These are phyloP conservation scores for Incumbomyces delicatus DNA, from an alignment of 2,329 filamentous ascomycete species.

Conservation along the genomic window DNA sequence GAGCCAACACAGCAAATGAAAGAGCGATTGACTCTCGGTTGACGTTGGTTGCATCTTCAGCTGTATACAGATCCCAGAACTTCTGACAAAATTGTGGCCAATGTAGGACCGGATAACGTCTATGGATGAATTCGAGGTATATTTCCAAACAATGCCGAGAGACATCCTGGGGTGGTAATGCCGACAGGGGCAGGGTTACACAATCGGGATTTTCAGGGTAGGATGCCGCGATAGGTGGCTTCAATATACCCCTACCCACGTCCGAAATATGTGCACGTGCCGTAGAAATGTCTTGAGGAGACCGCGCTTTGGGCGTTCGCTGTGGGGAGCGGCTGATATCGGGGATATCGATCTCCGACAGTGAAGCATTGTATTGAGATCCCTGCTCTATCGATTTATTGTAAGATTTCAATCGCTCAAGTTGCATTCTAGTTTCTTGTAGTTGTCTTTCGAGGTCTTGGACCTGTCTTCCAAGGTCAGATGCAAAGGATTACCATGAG, in stretches of 20 bases:
- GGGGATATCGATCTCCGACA: conserved; percentile 48
- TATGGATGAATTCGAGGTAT: conserved; percentile 69
- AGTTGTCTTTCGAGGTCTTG: conserved; percentile 94
- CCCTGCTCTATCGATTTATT: conserved; percentile 42
- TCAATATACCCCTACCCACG: conserved; percentile 70
- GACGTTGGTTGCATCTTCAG: conserved; percentile 49
- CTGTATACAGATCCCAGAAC: conserved; percentile 66
- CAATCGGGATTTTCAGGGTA: conserved; percentile 30
- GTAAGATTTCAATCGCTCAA: conserved; percentile 60
- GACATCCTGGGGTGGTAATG: conserved; percentile 59
- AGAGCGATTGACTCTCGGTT: conserved; percentile 65
- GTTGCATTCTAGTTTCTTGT: conserved; percentile 67
- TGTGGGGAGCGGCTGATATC: conserved; percentile 57
- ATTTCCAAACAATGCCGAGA: conserved; percentile 64
- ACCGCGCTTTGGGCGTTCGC: conserved; percentile 50
- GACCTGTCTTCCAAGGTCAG: conserved; percentile 53
- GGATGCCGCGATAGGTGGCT: conserved; percentile 48
- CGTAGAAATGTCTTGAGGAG: conserved; percentile 59
- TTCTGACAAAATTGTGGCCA: conserved; percentile 73
- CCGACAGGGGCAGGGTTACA: conserved; percentile 35
- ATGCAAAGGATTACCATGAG: not conserved
- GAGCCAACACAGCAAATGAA: conserved; percentile 74
- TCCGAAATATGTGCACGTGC: conserved; percentile 64
- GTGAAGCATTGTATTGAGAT: conserved; percentile 34
- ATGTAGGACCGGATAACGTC: conserved; percentile 74